These are phyloP conservation scores for Penicillium sp. DNA, from an alignment of 2,329 filamentous ascomycete species.

Conservation along the genomic window DNA sequence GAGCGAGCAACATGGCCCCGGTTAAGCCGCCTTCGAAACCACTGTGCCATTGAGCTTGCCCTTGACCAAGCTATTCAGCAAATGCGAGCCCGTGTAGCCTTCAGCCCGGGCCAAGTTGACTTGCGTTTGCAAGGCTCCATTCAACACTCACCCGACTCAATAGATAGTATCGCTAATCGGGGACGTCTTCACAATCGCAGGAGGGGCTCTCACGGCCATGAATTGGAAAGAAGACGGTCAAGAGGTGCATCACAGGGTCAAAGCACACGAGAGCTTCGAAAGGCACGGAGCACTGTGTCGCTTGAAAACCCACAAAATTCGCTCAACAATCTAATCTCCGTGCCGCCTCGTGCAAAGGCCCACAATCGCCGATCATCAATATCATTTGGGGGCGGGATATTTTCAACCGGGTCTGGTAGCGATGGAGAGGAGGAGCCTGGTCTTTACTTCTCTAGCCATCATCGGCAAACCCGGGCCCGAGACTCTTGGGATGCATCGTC, in stretches of 20 bases:
- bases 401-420: constrained; percentile 18
- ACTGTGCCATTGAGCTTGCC: constrained; percentile 84
- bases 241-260: constrained; percentile 7
- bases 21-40: constrained; percentile 78
- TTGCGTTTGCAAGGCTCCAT: constrained; percentile 16
- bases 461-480: background rate
- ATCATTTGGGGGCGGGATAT: constrained; percentile 13
- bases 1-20: constrained; percentile 92
- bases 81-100: constrained; percentile 41
- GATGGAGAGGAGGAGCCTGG: constrained; percentile 22
- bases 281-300: constrained; percentile 23
- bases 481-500: constrained; percentile 13
- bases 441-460: constrained; percentile 1
- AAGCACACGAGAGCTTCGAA: constrained; percentile 11
- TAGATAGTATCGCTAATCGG: constrained; percentile 24
- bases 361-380: constrained; percentile 18
- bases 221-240: constrained; percentile 24
- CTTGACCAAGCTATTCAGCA: constrained; percentile 50
- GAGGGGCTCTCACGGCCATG: constrained; percentile 33
- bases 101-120: constrained; percentile 29
- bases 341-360: constrained; percentile 4
- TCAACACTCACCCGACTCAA: constrained; percentile 17
- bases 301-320: constrained; percentile 16
- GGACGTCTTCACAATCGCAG: constrained; percentile 25
- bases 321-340: constrained; percentile 9